phyloP scores from a whole-genome alignment of 495 filamentous ascomycete species.

The Aspergillus cristatus region DNA sequence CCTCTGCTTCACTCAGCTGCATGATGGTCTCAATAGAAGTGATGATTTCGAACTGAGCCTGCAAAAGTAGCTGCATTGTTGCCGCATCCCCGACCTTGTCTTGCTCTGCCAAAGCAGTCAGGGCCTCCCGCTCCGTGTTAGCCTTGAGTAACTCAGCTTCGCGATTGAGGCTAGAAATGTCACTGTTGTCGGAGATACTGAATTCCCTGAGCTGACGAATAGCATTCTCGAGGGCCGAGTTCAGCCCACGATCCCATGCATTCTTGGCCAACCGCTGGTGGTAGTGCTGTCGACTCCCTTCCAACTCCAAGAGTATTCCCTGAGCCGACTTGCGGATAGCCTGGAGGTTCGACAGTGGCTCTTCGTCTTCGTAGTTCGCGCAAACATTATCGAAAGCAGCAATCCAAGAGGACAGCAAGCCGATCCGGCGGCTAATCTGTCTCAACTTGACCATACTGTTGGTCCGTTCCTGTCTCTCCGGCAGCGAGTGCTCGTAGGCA shows the following conservation, averaged over 20 bases:
- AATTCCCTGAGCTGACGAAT: constrained; percentile 65
- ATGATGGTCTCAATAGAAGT: constrained; percentile 71
- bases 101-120: constrained; percentile 68
- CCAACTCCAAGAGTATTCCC: constrained; percentile 79
- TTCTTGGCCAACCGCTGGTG: constrained; percentile 69
- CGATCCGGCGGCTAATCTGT: constrained; percentile 76
- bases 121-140: constrained; percentile 72
- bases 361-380: constrained; percentile 57
- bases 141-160: constrained; percentile 81
- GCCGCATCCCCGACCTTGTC: constrained; percentile 73
- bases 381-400: constrained; percentile 82
- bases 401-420: constrained; percentile 80
- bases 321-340: constrained; percentile 81
- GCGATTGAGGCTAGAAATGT: constrained; percentile 60
- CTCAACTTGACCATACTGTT: constrained; percentile 72
- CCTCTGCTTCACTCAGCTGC: constrained; percentile 69
- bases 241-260: constrained; percentile 79
- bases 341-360: constrained; percentile 53
- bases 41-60: constrained; percentile 86
- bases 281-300: constrained; percentile 79
- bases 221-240: constrained; percentile 79
- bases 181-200: constrained; percentile 62
- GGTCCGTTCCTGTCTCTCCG: constrained; percentile 70
- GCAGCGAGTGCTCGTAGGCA: constrained; percentile 75
- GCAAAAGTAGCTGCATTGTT: constrained; percentile 70